Evolutionary conservation across 139 green algal genomes (phyloP), one percentile per base, ranked within the genome.

Genomic region (Eudorina sp.): DNA sequence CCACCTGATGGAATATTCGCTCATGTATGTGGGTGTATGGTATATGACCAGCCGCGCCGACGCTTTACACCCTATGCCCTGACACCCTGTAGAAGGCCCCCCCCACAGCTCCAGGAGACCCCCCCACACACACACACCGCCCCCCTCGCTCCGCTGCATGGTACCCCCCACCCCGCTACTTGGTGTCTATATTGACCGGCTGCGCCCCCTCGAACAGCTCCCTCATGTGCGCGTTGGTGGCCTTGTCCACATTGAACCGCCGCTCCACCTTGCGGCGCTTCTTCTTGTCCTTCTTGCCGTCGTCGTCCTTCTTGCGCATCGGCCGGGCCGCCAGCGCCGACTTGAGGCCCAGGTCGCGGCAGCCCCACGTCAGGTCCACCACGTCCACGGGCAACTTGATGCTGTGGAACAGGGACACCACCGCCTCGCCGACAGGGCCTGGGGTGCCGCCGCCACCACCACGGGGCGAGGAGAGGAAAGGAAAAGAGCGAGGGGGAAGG

Each of bases 221-320:
- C 55, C 51, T 45, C 74, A 90, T 76, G 74, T 90, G 85, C 34
- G 85, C 85, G 40, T 90, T 90, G n/a, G 85, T 90, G 19, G 75
- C 85, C 75, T 90, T 90, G 4, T 85, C 85, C 64, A 90, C 68
- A 53, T 90, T 90, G 34, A 78, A 87, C 34, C 13, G 25, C 29
- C 81, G 81, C 81, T 87, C 81, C 43, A 64, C 9, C 34, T 60
- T 60, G 19, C 36, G 34, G 18, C 45, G 45, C 64, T 87, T 87
- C 81, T 78, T 87, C 81, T 86, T 86, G 29, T 78, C 53, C 31
- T 53, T 53, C 45, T 25, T 31, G 4, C 6, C 75, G 2, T 9
- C 75, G 9, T 66, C 81, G n/a, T 78, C 81, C 81, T 68, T 66
- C 27, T 77, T 45, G 0, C 81, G 81, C 64, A 78, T 21, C n/a